These are phyloP conservation scores for Usnea hakonensis DNA, from an alignment of 495 filamentous ascomycete species.

Conservation along the genomic window DNA sequence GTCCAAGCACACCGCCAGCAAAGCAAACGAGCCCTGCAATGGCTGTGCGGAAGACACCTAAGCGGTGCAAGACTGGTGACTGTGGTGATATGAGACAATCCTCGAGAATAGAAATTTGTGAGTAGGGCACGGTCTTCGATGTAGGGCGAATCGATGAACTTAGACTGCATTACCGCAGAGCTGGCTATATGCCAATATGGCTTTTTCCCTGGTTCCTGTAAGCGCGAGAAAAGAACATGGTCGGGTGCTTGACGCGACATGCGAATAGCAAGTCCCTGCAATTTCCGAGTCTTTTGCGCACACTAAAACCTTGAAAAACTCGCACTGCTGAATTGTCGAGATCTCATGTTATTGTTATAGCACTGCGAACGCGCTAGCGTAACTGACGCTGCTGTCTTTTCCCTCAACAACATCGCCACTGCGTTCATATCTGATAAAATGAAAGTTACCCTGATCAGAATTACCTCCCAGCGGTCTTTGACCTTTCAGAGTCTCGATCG, in stretches of 20 bases:
- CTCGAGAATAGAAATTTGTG: neutral
- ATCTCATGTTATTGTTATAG: conserved; percentile 14
- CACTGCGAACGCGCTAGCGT: conserved; percentile 76
- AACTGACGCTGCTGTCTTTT: conserved; percentile 86
- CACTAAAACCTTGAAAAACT: neutral
- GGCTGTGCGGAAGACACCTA: neutral
- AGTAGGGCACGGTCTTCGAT: neutral
- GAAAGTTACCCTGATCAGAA: conserved; percentile 54
- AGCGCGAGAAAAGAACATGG: neutral
- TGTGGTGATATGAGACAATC: neutral
- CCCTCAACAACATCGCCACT: conserved; percentile 67
- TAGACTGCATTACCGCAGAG: neutral
- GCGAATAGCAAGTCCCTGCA: conserved; percentile 4
- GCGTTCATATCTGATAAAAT: conserved; percentile 85
- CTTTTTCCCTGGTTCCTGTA: neutral
- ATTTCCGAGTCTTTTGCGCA: neutral
- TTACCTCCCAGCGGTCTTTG: conserved; percentile 28
- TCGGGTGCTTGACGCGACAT: conserved; percentile 1
- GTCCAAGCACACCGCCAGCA: neutral
- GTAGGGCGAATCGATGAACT: neutral
- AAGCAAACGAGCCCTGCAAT: neutral
- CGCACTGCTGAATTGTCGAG: neutral
- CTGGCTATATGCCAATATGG: neutral
- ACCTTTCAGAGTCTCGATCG: conserved; percentile 52
- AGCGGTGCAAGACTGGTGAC: neutral